These are phyloP conservation scores for Auricularia sp. DNA, from an alignment of 768 basidiomycete genomes.

Conservation along the genomic window DNA sequence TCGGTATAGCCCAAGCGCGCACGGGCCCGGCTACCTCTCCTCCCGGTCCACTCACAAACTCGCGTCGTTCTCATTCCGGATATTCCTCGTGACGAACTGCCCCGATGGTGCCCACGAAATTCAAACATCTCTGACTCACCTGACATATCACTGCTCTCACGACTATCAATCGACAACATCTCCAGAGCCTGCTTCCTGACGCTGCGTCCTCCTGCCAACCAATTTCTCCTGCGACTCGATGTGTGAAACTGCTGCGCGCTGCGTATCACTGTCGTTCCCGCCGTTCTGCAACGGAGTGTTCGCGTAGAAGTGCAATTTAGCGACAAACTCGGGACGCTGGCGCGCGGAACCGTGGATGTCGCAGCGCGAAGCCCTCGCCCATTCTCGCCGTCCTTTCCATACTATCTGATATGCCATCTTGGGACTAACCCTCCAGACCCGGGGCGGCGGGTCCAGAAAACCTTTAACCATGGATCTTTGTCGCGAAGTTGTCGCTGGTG, in stretches of 20 bases:
- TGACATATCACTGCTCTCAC: background rate
- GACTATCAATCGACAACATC: no score
- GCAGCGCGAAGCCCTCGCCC: no score
- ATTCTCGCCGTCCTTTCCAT: no score
- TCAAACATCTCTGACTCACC: background rate
- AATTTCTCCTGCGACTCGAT: no score
- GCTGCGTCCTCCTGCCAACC: no score
- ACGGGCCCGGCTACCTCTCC: background rate
- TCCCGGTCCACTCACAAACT: background rate
- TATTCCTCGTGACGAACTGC: background rate
- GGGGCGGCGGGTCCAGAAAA: background rate
- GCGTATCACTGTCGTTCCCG: no score
- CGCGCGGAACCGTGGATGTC: no score
- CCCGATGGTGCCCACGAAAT: background rate
- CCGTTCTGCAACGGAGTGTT: no score
- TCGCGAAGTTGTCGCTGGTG: background rate
- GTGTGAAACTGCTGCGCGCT: no score
- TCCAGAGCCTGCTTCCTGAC: no score
- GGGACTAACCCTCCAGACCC: background rate
- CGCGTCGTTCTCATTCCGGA: background rate
- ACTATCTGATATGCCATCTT: background rate
- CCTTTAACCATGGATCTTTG: background rate
- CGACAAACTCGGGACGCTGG: no score
- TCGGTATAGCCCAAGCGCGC: background rate
- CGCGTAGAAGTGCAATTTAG: no score